A percentile compares a stretch with the other conserved stretches of the same genome.
phyloP scores from a whole-genome alignment of 2,329 filamentous ascomycete species.

The Sporothrix pseudoabietina region DNA sequence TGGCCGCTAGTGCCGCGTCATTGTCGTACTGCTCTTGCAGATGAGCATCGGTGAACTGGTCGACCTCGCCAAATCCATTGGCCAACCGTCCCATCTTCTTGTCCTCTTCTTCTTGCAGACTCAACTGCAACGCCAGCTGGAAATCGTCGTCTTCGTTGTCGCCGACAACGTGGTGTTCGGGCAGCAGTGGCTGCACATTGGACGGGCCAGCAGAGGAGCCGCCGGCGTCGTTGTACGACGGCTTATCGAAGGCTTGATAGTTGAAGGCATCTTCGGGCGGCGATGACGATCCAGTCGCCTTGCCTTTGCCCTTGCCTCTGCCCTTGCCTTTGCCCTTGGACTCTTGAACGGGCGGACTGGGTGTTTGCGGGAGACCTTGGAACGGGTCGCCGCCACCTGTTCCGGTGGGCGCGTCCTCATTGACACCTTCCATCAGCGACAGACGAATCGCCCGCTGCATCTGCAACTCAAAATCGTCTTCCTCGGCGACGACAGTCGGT shows the following conservation, averaged over 20 bases:
- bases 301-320: slow-evolving; percentile 4
- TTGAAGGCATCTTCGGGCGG: slow-evolving; percentile 10
- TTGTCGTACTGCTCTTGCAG: slow-evolving; percentile 28
- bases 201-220: slow-evolving; percentile 8
- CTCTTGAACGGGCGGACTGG: neutral
- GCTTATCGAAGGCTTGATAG: too few relatives aligned
- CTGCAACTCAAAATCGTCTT: slow-evolving; percentile 60
- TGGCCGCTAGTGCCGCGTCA: slow-evolving; percentile 34
- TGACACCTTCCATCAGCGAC: slow-evolving; percentile 59
- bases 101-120: slow-evolving; percentile 58
- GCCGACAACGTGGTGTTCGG: slow-evolving; percentile 33
- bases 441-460: slow-evolving; percentile 65
- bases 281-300: neutral
- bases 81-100: neutral
- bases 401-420: slow-evolving; percentile 41
- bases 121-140: slow-evolving; percentile 62
- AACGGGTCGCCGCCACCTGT: neutral
- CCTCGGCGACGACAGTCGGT: slow-evolving; percentile 42
- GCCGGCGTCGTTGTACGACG: neutral
- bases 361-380: slow-evolving; percentile 12
- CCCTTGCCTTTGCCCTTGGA: slow-evolving; percentile 35
- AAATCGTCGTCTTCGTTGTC: slow-evolving; percentile 56
- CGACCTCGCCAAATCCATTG: neutral
- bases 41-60: neutral
- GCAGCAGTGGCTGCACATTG: neutral